A percentile compares a stretch with the other conserved stretches of the same genome.
phyloP scores from a whole-genome alignment of 2,329 filamentous ascomycete species.

The Neoarthrinium moseri region DNA sequence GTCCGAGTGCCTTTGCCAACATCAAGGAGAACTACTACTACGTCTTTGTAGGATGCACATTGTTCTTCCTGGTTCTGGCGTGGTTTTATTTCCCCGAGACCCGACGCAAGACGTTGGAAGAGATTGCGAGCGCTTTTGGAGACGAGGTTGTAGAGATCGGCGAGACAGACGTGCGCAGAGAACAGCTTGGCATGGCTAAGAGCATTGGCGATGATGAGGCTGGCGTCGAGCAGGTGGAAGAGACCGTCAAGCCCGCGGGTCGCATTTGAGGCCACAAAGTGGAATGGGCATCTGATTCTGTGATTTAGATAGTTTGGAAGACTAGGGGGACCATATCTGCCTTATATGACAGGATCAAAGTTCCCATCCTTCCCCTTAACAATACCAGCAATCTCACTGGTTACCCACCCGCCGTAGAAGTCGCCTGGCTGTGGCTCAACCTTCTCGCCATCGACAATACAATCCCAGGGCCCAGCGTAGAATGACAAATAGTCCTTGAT shows the following conservation, averaged over 20 bases:
- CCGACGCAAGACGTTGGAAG: slow-evolving; percentile 27
- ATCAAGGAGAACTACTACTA: slow-evolving; percentile 62
- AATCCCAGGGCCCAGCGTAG: slow-evolving; percentile 62
- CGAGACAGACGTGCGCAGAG: slow-evolving; percentile 10
- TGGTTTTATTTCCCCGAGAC: slow-evolving; percentile 52
- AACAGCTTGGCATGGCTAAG: slow-evolving; percentile 10
- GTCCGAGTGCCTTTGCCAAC: slow-evolving; percentile 53
- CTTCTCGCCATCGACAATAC: slow-evolving; percentile 59
- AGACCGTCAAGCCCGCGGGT: not conserved
- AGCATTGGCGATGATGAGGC: slow-evolving; percentile 13
- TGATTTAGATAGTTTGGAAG: not conserved
- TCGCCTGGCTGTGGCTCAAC: slow-evolving; percentile 60
- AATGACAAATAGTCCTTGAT: slow-evolving; percentile 58
- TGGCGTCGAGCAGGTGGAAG: slow-evolving; percentile 2
- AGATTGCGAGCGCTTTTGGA: slow-evolving; percentile 23
- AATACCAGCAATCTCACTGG: slow-evolving; percentile 55
- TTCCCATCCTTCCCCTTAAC: slow-evolving; percentile 42
- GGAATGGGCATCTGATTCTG: not conserved
- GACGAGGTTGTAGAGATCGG: slow-evolving; percentile 21
- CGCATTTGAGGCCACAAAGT: not conserved
- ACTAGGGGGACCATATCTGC: not conserved
- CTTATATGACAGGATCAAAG: slow-evolving; percentile 33
- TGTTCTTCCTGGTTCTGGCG: slow-evolving; percentile 49
- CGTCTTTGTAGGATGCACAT: slow-evolving; percentile 53
- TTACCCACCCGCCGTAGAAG: slow-evolving; percentile 66